These are phyloP conservation scores for Diospyros kaki DNA, from an alignment of 148 eudicot genomes.

Conservation along the genomic window DNA sequence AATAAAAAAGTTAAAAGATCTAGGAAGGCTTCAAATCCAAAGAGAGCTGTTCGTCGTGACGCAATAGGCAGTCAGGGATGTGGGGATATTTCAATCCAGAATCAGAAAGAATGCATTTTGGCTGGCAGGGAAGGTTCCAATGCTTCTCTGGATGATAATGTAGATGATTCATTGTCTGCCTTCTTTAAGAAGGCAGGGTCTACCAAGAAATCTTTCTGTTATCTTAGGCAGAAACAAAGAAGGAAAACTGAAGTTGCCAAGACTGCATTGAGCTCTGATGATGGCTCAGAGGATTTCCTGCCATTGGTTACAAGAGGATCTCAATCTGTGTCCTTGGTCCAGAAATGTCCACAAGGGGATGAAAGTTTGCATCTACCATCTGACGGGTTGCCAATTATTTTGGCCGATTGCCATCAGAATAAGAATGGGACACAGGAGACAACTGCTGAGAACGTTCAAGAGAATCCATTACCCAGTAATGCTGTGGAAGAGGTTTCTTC, in stretches of 20 bases:
- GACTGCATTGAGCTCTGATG: conserved; percentile 26
- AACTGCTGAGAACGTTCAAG: conserved; percentile 15
- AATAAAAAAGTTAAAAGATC: conserved; percentile 27
- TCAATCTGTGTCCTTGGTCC: conserved; percentile 14
- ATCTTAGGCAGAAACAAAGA: conserved; percentile 32
- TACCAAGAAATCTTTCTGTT: conserved; percentile 35
- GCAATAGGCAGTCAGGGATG: conserved; percentile 15
- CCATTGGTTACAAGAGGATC: conserved; percentile 9
- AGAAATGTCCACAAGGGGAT: conserved; percentile 20
- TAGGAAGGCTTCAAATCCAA: conserved; percentile 26
- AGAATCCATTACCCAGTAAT: conserved; percentile 10
- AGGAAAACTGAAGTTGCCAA: conserved; percentile 22
- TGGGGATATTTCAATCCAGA: conserved; percentile 18
- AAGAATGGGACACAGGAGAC: conserved; percentile 17
- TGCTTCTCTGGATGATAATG: conserved; percentile 24
- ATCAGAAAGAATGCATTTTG: conserved; percentile 22
- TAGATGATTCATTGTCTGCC: conserved; percentile 68
- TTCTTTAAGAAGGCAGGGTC: conserved; percentile 55
- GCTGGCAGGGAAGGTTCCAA: conserved; percentile 17
- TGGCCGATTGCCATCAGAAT: background rate
- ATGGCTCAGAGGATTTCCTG: conserved; percentile 18
- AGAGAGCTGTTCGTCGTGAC: conserved; percentile 15
- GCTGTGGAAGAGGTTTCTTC: conserved; percentile 8
- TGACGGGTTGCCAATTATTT: background rate
- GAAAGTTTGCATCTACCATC: conserved; percentile 8